Base-by-base conservation (phyloP, 768 basidiomycete genomes). In the Tephrocybe sp. region DNA sequence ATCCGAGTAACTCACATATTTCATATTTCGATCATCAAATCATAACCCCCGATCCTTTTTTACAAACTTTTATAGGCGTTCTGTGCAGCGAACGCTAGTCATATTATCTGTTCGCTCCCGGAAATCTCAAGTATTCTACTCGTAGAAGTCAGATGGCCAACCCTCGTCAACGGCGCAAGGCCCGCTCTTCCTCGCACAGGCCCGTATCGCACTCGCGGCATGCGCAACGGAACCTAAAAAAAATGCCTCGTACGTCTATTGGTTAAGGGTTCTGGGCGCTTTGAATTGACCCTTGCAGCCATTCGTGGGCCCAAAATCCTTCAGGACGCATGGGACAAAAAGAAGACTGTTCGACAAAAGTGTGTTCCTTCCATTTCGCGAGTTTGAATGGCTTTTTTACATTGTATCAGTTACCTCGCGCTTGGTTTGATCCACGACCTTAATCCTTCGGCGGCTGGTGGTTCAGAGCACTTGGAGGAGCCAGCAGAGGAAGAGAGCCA, bases 331-430 rank as follows among this genome's bases (percentile, higher is more conserved):
- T 98, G 94, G 94, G 89, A 98, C 67, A 82, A 82, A 57, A 73
- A 72, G 43, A 91, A 90, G 70, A 98, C 94, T 9, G 85, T 95
- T 15, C 80, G 79, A 55, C 95, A 98, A 80, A 98, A 97, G 94
- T 96, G 61, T 60, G 86, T 64, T 27, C 21, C 31, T 28, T 22
- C 40, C 28, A 11, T 4, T n/a, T 4, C 11, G 24, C 30, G 12
- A 9, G 32, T 38, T 27, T 35, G 19, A n/a, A 11, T 34, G 12
- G n/a, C 11, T 34, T 22, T 38, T 42, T 6, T 12, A 22, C 27
- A 46, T 34, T 31, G 2, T 32, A 32, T 32, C 46, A 93, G 91
- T 69, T 94, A 93, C 66, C 72, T 80, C 57, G 77, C 84, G 18
- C 76, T 94, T 52, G 89, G 91, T n/a, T 76, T 94, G 36, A 69